phyloP scores from a whole-genome alignment of 1,139 yeast genomes.

The Meyerozyma elateridarum region DNA sequence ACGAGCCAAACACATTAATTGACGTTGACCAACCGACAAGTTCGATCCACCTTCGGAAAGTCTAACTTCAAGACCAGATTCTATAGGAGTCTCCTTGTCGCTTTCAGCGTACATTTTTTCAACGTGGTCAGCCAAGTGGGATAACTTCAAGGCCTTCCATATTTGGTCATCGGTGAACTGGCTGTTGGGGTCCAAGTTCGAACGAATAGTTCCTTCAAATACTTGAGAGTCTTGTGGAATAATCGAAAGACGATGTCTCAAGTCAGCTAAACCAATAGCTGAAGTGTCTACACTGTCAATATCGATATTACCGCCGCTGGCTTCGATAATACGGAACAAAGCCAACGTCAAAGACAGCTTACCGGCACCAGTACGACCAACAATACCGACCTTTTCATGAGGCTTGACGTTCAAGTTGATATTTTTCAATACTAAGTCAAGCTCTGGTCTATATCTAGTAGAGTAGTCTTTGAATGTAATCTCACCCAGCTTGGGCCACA shows the following conservation, averaged over 20 bases:
- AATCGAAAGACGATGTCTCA: slow-evolving; percentile 80
- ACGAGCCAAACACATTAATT: slow-evolving; percentile 85
- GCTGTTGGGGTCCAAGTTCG: slow-evolving; percentile 83
- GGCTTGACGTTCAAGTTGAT: slow-evolving; percentile 66
- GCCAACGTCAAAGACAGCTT: slow-evolving; percentile 89
- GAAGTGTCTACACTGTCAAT: slow-evolving; percentile 73
- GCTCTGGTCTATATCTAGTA: slow-evolving; percentile 78
- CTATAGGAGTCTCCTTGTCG: slow-evolving; percentile 22
- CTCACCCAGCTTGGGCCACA: slow-evolving; percentile 80
- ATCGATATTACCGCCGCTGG: slow-evolving; percentile 61
- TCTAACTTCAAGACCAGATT: slow-evolving; percentile 56
- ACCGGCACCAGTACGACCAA: slow-evolving; percentile 97
- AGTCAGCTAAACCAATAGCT: slow-evolving; percentile 71
- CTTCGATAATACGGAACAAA: slow-evolving; percentile 84
- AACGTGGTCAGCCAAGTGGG: slow-evolving; percentile 79
- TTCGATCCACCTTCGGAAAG: slow-evolving; percentile 84
- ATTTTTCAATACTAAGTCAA: slow-evolving; percentile 74
- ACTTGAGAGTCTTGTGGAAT: slow-evolving; percentile 98
- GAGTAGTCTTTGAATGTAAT: slow-evolving; percentile 72
- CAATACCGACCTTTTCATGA: slow-evolving; percentile 88
- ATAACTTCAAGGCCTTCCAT: slow-evolving; percentile 80
- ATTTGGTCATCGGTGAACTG: slow-evolving; percentile 67
- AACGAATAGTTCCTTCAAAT: slow-evolving; percentile 84
- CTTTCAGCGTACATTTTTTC: slow-evolving; percentile 46
- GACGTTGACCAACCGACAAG: slow-evolving; percentile 87